A percentile compares a stretch with the other conserved stretches of the same genome.
Conservation (phyloP, 1,284 basidiomycete species). For the Moesziomyces parantarcticus region DNA sequence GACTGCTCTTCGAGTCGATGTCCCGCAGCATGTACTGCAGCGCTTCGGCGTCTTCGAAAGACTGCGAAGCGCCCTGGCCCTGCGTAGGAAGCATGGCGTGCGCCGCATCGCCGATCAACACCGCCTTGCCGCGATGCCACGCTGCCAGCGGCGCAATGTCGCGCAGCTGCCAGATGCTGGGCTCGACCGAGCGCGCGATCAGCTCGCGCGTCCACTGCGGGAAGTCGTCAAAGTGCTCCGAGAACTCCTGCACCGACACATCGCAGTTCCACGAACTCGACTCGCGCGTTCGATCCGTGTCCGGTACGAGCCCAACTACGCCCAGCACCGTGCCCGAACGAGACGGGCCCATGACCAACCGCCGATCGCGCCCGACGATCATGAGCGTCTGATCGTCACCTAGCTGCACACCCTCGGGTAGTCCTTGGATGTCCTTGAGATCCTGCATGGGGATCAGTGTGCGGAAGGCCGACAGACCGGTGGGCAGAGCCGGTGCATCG, state of each 20-base stretch:
- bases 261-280: constrained; percentile 8
- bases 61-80: constrained; percentile 30
- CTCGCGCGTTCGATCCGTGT: constrained; percentile 5
- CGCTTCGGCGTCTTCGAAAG: constrained; percentile 32
- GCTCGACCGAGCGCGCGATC: constrained; percentile 71
- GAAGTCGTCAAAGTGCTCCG: constrained; percentile 49
- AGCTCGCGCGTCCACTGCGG: constrained; percentile 68
- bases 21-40: constrained; percentile 17
- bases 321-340: constrained; percentile 59
- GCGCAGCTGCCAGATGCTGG: constrained; percentile 64
- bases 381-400: constrained; percentile 12
- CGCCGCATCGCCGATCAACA: constrained; percentile 66
- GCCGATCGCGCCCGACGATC: constrained; percentile 47
- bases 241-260: constrained; percentile 25
- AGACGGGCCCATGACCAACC: constrained; percentile 51
- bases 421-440: constrained; percentile 44
- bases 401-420: not conserved
- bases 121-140: constrained; percentile 58
- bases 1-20: not conserved
- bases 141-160: constrained; percentile 58
- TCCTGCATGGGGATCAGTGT: constrained; percentile 41
- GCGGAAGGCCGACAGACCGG: constrained; percentile 62
- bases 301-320: constrained; percentile 14
- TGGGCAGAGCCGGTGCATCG: constrained; percentile 38
- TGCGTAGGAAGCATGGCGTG: constrained; percentile 54